Evolutionary conservation across 352 stramenopile genomes (phyloP).

Genomic region (Phytopythium ostracodes): DNA sequence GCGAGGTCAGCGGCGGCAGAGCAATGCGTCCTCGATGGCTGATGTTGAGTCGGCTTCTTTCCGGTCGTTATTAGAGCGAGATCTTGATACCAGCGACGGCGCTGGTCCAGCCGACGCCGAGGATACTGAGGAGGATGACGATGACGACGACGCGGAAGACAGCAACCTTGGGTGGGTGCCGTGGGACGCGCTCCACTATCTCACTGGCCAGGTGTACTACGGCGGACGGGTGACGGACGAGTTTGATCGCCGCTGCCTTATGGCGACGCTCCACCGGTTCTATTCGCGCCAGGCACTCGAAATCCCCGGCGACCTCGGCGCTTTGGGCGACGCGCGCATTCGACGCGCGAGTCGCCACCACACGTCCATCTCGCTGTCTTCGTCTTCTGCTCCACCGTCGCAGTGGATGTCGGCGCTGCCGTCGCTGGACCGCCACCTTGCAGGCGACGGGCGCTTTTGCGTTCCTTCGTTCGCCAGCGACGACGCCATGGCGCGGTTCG

Average conservation of each 20-base stretch:
- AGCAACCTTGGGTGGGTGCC: constrained; percentile 24
- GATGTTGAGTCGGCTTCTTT: not conserved
- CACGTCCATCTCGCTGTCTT: not conserved
- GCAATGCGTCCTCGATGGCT: not conserved
- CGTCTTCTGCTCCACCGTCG: not conserved
- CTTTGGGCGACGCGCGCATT: not conserved
- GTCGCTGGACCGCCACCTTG: constrained; percentile 9
- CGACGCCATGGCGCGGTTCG: constrained; percentile 38
- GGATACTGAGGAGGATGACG: not conserved
- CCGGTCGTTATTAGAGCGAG: constrained; percentile 1
- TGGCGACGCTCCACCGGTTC: constrained; percentile 63
- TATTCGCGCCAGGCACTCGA: constrained; percentile 27
- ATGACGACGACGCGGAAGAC: not conserved
- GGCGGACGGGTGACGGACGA: constrained; percentile 79
- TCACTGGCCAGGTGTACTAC: constrained; percentile 83
- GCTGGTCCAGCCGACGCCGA: constrained; percentile 1
- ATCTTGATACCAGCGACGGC: not conserved
- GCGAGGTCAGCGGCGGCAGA: not conserved
- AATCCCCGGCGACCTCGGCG: not conserved
- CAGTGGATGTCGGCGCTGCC: constrained; percentile 5
- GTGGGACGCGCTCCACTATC: constrained; percentile 73
- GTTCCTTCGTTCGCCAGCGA: constrained; percentile 34
- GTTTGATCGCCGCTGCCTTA: constrained; percentile 68
- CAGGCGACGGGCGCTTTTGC: constrained; percentile 33
- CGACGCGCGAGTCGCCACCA: not conserved